phyloP scores from a whole-genome alignment of 106 monocot species.

The Dendrobium chrysotoxum region DNA sequence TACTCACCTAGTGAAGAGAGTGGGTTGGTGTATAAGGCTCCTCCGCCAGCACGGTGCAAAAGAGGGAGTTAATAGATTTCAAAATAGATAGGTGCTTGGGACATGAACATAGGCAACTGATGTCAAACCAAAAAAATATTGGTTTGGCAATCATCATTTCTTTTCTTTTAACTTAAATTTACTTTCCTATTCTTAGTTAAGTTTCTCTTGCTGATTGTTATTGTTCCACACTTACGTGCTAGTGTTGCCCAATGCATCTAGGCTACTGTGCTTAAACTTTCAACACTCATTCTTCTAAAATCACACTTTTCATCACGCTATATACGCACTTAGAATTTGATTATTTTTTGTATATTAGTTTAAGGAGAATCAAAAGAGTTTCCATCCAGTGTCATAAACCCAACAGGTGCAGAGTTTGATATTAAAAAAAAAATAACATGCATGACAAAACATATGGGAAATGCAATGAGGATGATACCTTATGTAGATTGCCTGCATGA shows the following conservation, averaged over 20 bases:
- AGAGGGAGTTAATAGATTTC: background rate
- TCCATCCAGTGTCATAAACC: background rate
- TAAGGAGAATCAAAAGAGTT: no score
- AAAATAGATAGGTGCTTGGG: background rate
- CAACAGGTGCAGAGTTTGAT: background rate
- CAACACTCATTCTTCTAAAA: background rate
- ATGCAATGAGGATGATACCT: slow-evolving; percentile 31
- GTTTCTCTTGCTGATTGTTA: background rate
- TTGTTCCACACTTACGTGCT: background rate
- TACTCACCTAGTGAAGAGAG: background rate
- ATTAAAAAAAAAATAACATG: background rate
- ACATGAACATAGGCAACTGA: background rate
- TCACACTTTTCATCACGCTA: background rate
- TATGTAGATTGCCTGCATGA: slow-evolving; percentile 93
- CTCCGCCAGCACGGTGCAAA: background rate
- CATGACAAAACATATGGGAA: background rate
- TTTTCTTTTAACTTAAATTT: background rate
- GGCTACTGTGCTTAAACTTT: background rate
- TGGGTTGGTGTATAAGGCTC: background rate
- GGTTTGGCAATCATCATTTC: background rate
- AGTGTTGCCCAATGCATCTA: background rate
- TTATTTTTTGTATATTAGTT: background rate
- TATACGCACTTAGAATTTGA: background rate
- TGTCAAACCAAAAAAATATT: background rate
- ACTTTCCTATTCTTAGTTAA: background rate